These are phyloP conservation scores for Chlorella sp. DNA, from an alignment of 139 green algal species.

Conservation along the genomic window DNA sequence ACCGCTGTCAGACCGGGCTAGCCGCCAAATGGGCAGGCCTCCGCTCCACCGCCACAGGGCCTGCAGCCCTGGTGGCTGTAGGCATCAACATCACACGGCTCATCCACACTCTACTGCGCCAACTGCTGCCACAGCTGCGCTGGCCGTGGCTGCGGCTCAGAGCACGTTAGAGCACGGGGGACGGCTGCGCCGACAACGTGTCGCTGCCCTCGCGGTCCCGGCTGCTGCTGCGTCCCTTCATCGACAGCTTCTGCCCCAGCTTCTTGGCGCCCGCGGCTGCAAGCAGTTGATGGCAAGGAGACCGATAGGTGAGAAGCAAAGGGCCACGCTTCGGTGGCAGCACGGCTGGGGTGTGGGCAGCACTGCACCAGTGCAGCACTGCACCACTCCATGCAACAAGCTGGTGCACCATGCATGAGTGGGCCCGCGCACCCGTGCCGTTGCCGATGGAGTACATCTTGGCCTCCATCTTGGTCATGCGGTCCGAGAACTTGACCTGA, in stretches of 20 bases:
- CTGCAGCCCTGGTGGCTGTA: no score
- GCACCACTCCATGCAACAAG: background rate
- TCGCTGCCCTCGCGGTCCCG: slow-evolving; percentile 6
- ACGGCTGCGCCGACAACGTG: no score
- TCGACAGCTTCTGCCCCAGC: slow-evolving; percentile 22
- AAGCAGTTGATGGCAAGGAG: background rate
- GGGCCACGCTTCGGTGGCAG: background rate
- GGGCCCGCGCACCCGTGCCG: background rate
- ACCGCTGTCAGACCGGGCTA: no score
- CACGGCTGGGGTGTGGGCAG: background rate
- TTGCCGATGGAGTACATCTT: slow-evolving; percentile 31
- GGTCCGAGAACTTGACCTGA: slow-evolving; percentile 35
- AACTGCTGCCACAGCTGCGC: no score
- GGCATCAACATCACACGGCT: no score
- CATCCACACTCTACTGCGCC: no score
- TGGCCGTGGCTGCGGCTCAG: no score
- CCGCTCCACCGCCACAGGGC: no score
- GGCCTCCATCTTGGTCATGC: slow-evolving; percentile 48
- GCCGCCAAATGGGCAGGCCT: no score
- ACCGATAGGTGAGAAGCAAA: background rate
- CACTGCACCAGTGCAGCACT: background rate
- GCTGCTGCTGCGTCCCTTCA: background rate
- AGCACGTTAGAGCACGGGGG: no score
- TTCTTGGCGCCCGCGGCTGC: slow-evolving; percentile 29
- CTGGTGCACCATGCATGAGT: no score